phyloP scores from a whole-genome alignment of 1,284 basidiomycete species.

The Binderoboletus segoi region DNA sequence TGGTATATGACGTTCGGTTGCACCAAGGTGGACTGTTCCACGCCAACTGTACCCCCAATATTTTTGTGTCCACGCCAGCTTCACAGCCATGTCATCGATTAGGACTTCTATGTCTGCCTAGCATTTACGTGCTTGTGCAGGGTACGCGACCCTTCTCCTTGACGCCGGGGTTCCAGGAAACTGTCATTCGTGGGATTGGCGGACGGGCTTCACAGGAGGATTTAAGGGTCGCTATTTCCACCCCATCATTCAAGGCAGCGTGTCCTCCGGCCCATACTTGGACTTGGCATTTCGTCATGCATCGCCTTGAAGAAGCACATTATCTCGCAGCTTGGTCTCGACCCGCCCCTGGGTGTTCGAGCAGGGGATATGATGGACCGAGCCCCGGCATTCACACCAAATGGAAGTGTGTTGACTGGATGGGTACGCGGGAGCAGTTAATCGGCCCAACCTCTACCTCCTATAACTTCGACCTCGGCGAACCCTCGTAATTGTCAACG shows the following conservation, averaged over 20 bases:
- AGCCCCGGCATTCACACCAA: conserved; percentile 36
- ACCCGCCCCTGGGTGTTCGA: conserved; percentile 36
- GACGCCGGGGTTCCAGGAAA: conserved; percentile 4
- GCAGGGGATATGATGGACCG: conserved; percentile 34
- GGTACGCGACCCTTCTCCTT: conserved; percentile 19
- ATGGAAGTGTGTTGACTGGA: conserved; percentile 9
- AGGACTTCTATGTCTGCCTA: conserved; percentile 45
- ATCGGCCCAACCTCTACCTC: too few species aligned
- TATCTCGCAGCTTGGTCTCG: conserved; percentile 43
- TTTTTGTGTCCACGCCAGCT: too few species aligned
- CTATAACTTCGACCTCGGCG: too few species aligned
- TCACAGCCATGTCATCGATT: conserved; percentile 36
- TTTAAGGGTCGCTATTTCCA: conserved; percentile 22
- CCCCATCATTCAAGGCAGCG: conserved; percentile 11
- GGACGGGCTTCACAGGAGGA: conserved; percentile 25
- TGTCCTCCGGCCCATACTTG: conserved; percentile 39
- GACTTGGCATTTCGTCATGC: conserved; percentile 25
- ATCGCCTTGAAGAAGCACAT: conserved; percentile 24
- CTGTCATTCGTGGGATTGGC: conserved; percentile 29
- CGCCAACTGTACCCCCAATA: too few species aligned
- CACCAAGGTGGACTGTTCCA: conserved; percentile 47
- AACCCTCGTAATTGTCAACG: too few species aligned
- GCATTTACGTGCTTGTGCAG: conserved; percentile 33
- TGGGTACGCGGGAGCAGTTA: too few species aligned
- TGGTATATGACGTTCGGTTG: too few species aligned